Evolutionary conservation across 129 eudicot genomes (phyloP).

Genomic region (Artemisia annua): DNA sequence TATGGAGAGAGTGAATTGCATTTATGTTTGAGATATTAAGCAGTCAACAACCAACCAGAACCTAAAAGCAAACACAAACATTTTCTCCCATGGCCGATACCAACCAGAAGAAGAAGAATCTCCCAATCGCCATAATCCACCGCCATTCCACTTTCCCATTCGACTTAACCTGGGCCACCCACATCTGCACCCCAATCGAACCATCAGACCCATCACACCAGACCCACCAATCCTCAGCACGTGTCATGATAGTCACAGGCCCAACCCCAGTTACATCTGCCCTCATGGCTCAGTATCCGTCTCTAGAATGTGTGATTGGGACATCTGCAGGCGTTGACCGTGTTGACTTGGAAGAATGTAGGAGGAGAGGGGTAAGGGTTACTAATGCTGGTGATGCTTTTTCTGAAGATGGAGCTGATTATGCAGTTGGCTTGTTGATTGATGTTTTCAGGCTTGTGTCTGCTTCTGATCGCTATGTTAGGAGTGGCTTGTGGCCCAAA

Average conservation of each 20-base stretch:
- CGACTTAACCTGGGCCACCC: conserved; percentile 22
- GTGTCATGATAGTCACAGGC: conserved; percentile 46
- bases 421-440: conserved; percentile 54
- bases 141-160: conserved; percentile 27
- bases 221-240: conserved; percentile 36
- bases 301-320: conserved; percentile 39
- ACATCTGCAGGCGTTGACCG: conserved; percentile 58
- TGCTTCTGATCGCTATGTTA: conserved; percentile 50
- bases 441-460: conserved; percentile 56
- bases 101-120: too few species aligned
- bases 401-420: conserved; percentile 71
- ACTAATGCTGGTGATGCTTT: conserved; percentile 62
- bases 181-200: conserved; percentile 38
- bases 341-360: conserved; percentile 60
- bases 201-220: conserved; percentile 38
- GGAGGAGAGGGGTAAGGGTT: conserved; percentile 60
- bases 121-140: conserved; percentile 40
- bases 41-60: too few species aligned
- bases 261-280: conserved; percentile 37
- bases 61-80: too few species aligned
- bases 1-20: too few species aligned
- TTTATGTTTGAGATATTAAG: too few species aligned
- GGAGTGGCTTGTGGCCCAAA: conserved; percentile 54
- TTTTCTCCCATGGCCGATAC: conserved; percentile 3
- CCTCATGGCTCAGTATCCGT: conserved; percentile 45